These are phyloP conservation scores for Ceratonia siliqua DNA, from an alignment of 306 rosid genomes.

Conservation along the genomic window DNA sequence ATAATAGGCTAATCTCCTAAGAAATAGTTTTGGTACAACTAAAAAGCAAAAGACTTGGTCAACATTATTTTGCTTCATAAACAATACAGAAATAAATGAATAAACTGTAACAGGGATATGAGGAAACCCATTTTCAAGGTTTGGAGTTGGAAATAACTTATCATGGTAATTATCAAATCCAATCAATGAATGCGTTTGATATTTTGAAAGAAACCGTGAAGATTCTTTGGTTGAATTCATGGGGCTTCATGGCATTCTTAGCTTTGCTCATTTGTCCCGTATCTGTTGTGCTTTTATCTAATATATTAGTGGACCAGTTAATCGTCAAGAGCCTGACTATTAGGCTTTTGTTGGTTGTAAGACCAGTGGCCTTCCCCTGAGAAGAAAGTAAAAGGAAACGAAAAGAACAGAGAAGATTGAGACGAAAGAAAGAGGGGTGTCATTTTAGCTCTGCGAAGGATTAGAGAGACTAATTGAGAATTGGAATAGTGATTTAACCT, in stretches of 20 bases:
- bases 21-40: too few species aligned
- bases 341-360: constrained; percentile 76
- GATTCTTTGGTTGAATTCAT: constrained; percentile 79
- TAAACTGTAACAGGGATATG: too few species aligned
- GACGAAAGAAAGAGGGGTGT: too few species aligned
- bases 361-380: constrained; percentile 83
- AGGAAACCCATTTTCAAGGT: constrained; percentile 42
- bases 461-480: too few species aligned
- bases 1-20: too few species aligned
- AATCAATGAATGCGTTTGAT: constrained; percentile 86
- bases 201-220: constrained; percentile 83
- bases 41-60: too few species aligned
- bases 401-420: too few species aligned
- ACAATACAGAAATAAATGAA: too few species aligned
- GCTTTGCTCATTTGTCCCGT: constrained; percentile 78
- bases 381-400: too few species aligned
- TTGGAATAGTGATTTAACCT: too few species aligned
- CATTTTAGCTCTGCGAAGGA: too few species aligned
- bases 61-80: too few species aligned
- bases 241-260: constrained; percentile 67
- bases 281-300: constrained; percentile 73
- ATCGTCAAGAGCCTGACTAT: constrained; percentile 63
- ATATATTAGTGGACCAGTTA: constrained; percentile 64
- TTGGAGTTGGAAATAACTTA: constrained; percentile 48
- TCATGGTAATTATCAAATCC: constrained; percentile 38